Base-by-base conservation (phyloP, 1,284 basidiomycete genomes). In the Dichomitus squalens region DNA sequence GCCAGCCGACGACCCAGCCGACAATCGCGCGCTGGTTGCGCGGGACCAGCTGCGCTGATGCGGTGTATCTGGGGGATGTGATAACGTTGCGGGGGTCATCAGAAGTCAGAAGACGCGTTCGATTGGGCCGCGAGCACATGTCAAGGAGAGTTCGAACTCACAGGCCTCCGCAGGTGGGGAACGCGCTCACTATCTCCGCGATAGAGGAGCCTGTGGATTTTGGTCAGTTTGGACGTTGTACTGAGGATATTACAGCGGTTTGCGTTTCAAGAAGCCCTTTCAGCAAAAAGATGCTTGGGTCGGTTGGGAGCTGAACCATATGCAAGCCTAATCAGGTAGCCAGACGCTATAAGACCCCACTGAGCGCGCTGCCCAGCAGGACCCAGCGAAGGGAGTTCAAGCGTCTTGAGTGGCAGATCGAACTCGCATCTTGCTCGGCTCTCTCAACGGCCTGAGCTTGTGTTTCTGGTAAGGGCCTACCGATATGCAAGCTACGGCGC, bases 121-220 rank as follows among this genome's bases (percentile, higher is more conserved):
- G n/a, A n/a, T n/a, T n/a, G n/a, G n/a, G n/a, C n/a, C n/a, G n/a
- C n/a, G 18, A 2, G 16, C 8, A 20, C 20, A 29, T 36, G 39
- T 40, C 5, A 46, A n/a, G 21, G 38, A 35, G 47, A 53, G 25
- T 5, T n/a, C 12, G n/a, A 46, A 25, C 84, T 74, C 75, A 92
- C 75, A 95, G 75, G 60, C 91, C 92, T 59, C 92, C 92, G 64
- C 88, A 89, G 4, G 91, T 93, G 7, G 92, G 93, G 72, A 86
- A 95, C 0, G 90, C 90, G 65, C 85, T 87, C 52, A 86, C 87
- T 41, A 92, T 83, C 72, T 92, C 91, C 16, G 92, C 86, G 55
- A 93, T 91, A 59, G 87, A 89, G 11, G 88, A 77, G 34, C 88
- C 79, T 76, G 55, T 16, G 43, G 27, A 7, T 9, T 31, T 31